Evolutionary conservation across 2,329 filamentous ascomycete genomes (phyloP), one percentile per base, ranked within the genome.

Genomic region (Monilinia vaccinii-corymbosi): DNA sequence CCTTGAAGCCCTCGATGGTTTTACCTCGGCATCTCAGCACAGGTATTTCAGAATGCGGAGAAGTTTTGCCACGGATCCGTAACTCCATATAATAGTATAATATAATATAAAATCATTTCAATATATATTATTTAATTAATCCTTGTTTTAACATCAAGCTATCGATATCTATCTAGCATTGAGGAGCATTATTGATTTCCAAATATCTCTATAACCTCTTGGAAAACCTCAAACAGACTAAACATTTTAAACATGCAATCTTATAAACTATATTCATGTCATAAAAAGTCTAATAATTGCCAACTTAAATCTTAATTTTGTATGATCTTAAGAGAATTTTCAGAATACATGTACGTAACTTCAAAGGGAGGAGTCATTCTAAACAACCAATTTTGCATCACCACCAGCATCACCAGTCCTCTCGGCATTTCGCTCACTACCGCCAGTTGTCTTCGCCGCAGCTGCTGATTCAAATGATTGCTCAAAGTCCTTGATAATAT

Each of bases 401-500:
- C 50, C 53, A 34, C 62, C 61, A 10, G 60, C 34, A 50, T 53
- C 49, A 28, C 69, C 67, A 18, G 63, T 66, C 25, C 60, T 55
- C 11, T 42, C 34, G 0, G 63, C 63, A 55, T 71, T 70, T 4
- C 56, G 63, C n/a, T 61, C 60, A 32, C 61, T 58, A 8, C 68
- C 69, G 21, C 69, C 69, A 31, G 47, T 65, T 1, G 68, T 70
- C 61, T 63, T 68, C 10, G 79, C 74, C 9, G 77, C 80, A 28
- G 74, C 69, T 0, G 82, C 80, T 31, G 82, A 80, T 71, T 84
- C 81, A 75, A 97, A 95, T 0, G 89, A 89, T 78, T 96, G 92
- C 74, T 93, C 87, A 72, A 97, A 97, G 75, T 97, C 93, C 68
- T 86, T 88, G 71, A 96, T 94, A 70, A 97, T 97, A 71, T 97